These are phyloP conservation scores for Rhazya stricta DNA, from an alignment of 257 asterid species.

Conservation along the genomic window DNA sequence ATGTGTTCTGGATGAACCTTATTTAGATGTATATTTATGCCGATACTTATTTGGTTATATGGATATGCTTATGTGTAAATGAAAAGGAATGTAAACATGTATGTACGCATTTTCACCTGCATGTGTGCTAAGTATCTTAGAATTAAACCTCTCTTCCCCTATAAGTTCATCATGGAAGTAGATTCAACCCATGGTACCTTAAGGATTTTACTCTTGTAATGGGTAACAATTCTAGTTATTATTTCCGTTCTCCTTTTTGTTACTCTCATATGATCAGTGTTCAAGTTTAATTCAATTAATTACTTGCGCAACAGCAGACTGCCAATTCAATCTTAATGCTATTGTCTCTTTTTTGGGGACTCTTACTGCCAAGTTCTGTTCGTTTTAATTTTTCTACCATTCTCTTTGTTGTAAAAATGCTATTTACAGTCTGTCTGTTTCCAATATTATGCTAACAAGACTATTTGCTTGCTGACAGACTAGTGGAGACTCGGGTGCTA, in stretches of 20 bases:
- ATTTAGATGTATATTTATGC: neutral
- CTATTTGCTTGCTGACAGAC: slow-evolving; percentile 14
- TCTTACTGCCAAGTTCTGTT: neutral
- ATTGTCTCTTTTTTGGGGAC: neutral
- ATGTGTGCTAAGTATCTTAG: neutral
- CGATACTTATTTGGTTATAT: neutral
- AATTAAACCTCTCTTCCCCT: neutral
- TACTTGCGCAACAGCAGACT: no score
- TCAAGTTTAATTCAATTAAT: neutral
- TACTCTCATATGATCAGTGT: neutral
- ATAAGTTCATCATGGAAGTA: neutral
- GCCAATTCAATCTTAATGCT: neutral
- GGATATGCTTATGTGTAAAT: neutral
- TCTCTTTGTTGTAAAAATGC: neutral
- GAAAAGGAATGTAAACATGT: neutral
- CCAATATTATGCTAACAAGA: neutral
- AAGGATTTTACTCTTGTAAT: neutral
- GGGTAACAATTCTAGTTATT: neutral
- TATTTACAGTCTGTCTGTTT: neutral
- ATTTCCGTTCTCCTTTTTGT: neutral
- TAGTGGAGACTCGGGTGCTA: slow-evolving; percentile 63
- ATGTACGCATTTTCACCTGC: neutral
- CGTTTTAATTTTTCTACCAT: neutral
- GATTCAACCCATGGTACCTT: slow-evolving; percentile 1
- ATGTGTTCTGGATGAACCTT: neutral